Percentiles rank a stretch among this genome's conserved stretches.
phyloP scores from a whole-genome alignment of 2,329 filamentous ascomycete species.

The Cercospora berteroae region DNA sequence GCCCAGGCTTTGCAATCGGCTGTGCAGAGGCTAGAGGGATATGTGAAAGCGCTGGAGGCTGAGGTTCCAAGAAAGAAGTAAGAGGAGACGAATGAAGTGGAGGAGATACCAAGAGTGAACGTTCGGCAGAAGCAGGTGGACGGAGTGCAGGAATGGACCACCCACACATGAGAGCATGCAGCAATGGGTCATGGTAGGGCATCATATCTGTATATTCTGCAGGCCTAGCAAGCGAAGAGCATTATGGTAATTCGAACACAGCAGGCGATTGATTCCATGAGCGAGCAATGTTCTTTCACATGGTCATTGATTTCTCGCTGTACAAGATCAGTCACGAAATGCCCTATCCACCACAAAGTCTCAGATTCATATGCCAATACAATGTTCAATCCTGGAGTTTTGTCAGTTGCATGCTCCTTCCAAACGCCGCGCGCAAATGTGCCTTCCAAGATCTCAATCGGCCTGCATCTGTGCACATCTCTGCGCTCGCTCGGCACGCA shows the following conservation, averaged over 20 bases:
- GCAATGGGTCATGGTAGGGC: background rate
- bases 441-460: background rate
- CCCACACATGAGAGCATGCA: background rate
- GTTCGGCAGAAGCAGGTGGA: background rate
- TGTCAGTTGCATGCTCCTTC: constrained; percentile 3
- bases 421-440: constrained; percentile 1
- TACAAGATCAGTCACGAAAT: constrained; percentile 24
- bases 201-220: background rate
- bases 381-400: background rate
- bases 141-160: background rate
- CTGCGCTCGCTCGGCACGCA: background rate
- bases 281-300: background rate
- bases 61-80: constrained; percentile 70
- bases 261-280: background rate
- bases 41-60: constrained; percentile 78
- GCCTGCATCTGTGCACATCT: background rate
- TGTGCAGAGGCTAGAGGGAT: constrained; percentile 80
- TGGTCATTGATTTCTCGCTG: constrained; percentile 21
- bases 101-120: background rate
- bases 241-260: background rate
- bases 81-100: constrained; percentile 22
- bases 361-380: constrained; percentile 1
- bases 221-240: background rate
- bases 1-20: constrained; percentile 80
- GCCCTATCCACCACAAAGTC: constrained; percentile 28